phyloP scores from a whole-genome alignment of 176 grass and related monocot genomes.

The Rhynchospora pubera region DNA sequence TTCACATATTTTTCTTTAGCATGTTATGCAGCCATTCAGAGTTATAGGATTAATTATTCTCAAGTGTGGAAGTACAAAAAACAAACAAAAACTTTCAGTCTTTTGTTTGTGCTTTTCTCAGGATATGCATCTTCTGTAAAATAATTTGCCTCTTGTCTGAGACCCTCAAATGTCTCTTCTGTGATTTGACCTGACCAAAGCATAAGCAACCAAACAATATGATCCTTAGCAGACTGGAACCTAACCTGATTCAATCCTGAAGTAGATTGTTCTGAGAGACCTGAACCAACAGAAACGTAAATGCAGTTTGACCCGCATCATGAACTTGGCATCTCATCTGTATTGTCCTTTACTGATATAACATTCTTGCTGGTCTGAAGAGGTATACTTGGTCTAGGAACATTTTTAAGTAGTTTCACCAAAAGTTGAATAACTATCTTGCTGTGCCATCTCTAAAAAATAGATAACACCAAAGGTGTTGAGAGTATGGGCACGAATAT shows the following conservation, averaged over 20 bases:
- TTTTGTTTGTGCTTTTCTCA: neutral
- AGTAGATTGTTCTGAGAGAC: neutral
- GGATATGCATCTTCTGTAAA: neutral
- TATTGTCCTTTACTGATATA: neutral
- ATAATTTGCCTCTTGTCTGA: neutral
- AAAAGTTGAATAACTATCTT: neutral
- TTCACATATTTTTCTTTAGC: neutral
- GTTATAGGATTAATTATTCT: neutral
- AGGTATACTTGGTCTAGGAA: neutral
- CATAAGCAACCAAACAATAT: neutral
- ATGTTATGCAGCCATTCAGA: neutral
- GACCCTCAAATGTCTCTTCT: neutral
- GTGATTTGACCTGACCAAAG: neutral
- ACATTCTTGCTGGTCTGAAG: neutral
- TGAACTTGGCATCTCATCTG: neutral
- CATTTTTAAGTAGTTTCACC: neutral
- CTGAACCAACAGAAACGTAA: neutral
- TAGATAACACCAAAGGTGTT: conserved; percentile 94
- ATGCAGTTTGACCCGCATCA: neutral
- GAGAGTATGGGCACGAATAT: conserved; percentile 92
- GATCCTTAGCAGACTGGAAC: neutral
- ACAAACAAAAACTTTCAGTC: no score
- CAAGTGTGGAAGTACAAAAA: neutral
- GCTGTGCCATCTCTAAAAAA: conserved; percentile 7
- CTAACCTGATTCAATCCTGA: neutral